phyloP scores from a whole-genome alignment of 495 filamentous ascomycete species.

The Hyphodiscus hymeniophilus region DNA sequence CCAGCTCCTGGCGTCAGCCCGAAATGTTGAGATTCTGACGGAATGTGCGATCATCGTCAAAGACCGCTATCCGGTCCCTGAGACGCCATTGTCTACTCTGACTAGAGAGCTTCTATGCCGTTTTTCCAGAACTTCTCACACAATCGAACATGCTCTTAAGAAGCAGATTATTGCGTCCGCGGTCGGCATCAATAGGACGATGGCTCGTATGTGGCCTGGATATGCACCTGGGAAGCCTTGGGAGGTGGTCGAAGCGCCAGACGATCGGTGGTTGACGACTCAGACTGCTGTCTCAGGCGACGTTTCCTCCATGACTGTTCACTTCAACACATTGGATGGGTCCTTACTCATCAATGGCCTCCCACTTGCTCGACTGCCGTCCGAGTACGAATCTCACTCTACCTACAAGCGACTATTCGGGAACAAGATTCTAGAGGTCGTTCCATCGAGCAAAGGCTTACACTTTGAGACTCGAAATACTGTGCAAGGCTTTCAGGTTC shows the following conservation, averaged over 20 bases:
- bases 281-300: constrained; percentile 4
- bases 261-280: constrained; percentile 27
- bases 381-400: constrained; percentile 25
- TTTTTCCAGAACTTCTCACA: too few species aligned
- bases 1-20: background rate
- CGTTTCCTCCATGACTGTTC: constrained; percentile 19
- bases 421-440: constrained; percentile 22
- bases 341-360: constrained; percentile 39
- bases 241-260: constrained; percentile 8
- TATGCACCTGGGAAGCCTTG: constrained; percentile 23
- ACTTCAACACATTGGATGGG: constrained; percentile 41
- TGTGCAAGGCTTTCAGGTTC: constrained; percentile 6
- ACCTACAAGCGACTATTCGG: constrained; percentile 32
- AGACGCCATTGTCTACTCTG: too few species aligned
- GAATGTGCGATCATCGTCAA: constrained; percentile 8
- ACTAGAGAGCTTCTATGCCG: too few species aligned
- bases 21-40: background rate
- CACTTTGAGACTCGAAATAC: too few species aligned
- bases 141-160: too few species aligned
- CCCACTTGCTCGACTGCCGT: constrained; percentile 34
- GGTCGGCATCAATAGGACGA: too few species aligned
- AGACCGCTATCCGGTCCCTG: constrained; percentile 4
- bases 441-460: too few species aligned
- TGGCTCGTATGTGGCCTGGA: too few species aligned
- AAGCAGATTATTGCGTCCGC: too few species aligned